Conservation (phyloP, 2,329 filamentous ascomycete genomes). For the Aspergillus transmontanensis region DNA sequence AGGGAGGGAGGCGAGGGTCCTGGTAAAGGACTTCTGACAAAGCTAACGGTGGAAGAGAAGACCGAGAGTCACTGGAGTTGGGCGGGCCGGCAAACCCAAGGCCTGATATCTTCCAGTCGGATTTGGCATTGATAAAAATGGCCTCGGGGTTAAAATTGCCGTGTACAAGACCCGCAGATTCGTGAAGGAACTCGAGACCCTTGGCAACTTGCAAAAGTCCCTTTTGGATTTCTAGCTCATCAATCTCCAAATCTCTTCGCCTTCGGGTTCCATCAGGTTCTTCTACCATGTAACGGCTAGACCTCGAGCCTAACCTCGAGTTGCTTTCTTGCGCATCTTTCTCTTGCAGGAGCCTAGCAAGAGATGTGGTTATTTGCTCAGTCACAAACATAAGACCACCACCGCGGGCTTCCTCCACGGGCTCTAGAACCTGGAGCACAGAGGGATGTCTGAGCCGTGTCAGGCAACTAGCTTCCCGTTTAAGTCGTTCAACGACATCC, state of each 20-base stretch:
- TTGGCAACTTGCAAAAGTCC: conserved; percentile 90
- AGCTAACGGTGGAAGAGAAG: conserved; percentile 76
- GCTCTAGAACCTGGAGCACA: conserved; percentile 88
- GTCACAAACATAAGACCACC: conserved; percentile 96
- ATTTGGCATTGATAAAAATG: conserved; percentile 93
- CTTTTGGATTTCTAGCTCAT: conserved; percentile 97
- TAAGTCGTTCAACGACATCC: conserved; percentile 86
- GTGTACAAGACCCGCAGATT: conserved; percentile 91
- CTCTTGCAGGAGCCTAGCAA: conserved; percentile 77
- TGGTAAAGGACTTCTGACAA: conserved; percentile 82
- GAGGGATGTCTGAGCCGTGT: conserved; percentile 88
- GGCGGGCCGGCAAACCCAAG: conserved; percentile 84
- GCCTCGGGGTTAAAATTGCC: conserved; percentile 93
- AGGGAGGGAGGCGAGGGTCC: conserved; percentile 77
- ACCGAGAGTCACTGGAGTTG: conserved; percentile 71
- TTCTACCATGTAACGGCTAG: conserved; percentile 79
- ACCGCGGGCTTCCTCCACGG: conserved; percentile 88
- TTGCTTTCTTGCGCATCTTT: conserved; percentile 83
- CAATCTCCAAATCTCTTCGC: conserved; percentile 84
- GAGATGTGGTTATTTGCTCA: conserved; percentile 85
- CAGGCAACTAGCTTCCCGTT: conserved; percentile 86
- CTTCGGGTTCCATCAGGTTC: conserved; percentile 72
- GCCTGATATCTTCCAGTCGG: conserved; percentile 98
- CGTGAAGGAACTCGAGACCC: conserved; percentile 91
- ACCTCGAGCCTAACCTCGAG: conserved; percentile 68